phyloP scores from a whole-genome alignment of 352 stramenopile species.

The Thalassiosira mediterranea region DNA sequence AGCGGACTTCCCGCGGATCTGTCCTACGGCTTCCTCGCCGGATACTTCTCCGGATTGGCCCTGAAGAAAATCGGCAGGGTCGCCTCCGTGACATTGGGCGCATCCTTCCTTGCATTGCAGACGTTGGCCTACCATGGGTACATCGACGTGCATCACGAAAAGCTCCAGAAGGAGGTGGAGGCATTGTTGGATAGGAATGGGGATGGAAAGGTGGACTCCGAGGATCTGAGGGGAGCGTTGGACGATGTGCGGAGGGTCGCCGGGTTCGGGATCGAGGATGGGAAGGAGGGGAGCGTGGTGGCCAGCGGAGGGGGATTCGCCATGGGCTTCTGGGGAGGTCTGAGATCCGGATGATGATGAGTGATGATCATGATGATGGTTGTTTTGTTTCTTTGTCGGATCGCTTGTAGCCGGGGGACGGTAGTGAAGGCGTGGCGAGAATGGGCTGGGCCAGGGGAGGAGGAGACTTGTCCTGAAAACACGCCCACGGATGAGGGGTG shows the following conservation, averaged over 20 bases:
- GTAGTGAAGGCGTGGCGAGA: no score
- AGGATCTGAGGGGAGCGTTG: conserved; percentile 48
- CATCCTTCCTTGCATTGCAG: conserved; percentile 66
- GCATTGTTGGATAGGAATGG: conserved; percentile 70
- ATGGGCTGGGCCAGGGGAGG: no score
- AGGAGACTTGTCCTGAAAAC: no score
- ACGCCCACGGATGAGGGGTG: no score
- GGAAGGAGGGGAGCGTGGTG: conserved; percentile 48
- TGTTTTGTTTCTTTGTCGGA: no score
- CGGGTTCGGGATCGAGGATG: conserved; percentile 55
- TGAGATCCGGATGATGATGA: conserved; percentile 61
- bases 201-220: conserved; percentile 67
- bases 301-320: conserved; percentile 67
- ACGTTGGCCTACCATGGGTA: conserved; percentile 65
- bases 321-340: conserved; percentile 65
- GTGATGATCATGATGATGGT: no score
- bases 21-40: conserved; percentile 73
- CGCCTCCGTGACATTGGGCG: conserved; percentile 52
- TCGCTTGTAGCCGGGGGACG: no score
- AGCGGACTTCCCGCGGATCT: conserved; percentile 68
- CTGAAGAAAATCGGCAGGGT: conserved; percentile 69
- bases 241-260: conserved; percentile 60
- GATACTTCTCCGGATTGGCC: conserved; percentile 68
- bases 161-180: conserved; percentile 58
- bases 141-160: conserved; percentile 70